Evolutionary conservation across 2,329 filamentous ascomycete genomes (phyloP), one percentile per base, ranked within the genome.

Genomic region (Xylariaceae sp.): DNA sequence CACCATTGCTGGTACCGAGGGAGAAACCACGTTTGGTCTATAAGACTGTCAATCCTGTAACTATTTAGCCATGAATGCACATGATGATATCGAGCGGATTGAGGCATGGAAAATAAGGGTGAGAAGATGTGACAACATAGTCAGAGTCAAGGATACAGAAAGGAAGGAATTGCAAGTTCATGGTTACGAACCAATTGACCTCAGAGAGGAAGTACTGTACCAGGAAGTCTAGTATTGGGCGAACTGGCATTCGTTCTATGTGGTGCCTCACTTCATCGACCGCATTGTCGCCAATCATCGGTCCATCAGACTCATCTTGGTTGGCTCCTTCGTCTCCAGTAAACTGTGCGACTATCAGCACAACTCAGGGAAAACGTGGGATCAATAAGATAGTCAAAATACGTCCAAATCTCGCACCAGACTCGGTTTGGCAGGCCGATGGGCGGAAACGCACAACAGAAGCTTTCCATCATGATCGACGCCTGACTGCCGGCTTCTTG

Each of bases 121-220:
- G 45, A 17, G 17, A 13, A 30, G 3, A 3, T 4, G 2, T 10
- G 47, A 11, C 35, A 50, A 23, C 15, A 45, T 18, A 47, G 2
- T 3, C n/a, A 37, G 11, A 51, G 10, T 35, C 4, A 17, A 51
- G 11, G 15, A 13, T 35, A 37, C 23, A 8, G 37, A 9, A 34
- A n/a, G 39, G 17, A 13, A 10, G 37, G 37, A 42, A 10, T 3
- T 13, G 37, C 37, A 42, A 4, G 37, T 42, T 42, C 37, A 42
- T 42, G 18, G 42, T 13, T 8, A 45, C 64, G 23, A 42, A 63
- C 64, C 65, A 67, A 23, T 62, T 60, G 5, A 67, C 52, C 15
- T 67, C 60, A 4, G 51, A 7, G 3, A 66, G 13, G 34, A 66
- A 67, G 34, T 59, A 60, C 44, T 60, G 59, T 6, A 63, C n/a